Percentiles rank a stretch among this genome's conserved stretches.
phyloP scores from a whole-genome alignment of 306 rosid genomes.

The Delonix regia region DNA sequence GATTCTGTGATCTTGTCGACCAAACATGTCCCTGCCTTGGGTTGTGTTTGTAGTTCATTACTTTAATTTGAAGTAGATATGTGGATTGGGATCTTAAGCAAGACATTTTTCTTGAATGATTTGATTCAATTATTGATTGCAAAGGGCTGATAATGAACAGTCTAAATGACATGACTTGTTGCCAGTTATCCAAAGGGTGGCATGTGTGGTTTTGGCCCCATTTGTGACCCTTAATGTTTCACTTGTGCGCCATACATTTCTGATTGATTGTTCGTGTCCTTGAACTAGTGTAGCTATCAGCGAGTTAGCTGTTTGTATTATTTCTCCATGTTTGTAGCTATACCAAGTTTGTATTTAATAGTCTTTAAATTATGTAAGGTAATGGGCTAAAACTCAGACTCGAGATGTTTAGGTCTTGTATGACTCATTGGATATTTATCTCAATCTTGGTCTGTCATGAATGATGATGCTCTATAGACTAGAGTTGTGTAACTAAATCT shows the following conservation, averaged over 20 bases:
- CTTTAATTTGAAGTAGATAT: background rate
- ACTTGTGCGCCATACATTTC: slow-evolving; percentile 12
- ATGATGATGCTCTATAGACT: too few species aligned
- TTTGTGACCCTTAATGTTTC: background rate
- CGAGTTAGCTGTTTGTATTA: background rate
- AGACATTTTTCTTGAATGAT: background rate
- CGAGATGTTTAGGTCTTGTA: background rate
- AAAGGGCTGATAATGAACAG: slow-evolving; percentile 8
- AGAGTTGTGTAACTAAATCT: background rate
- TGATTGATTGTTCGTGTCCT: background rate
- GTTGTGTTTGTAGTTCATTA: slow-evolving; percentile 13
- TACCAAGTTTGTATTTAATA: background rate
- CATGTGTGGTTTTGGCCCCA: background rate
- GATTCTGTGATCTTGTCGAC: slow-evolving; percentile 1
- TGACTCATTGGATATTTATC: background rate
- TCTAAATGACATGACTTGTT: slow-evolving; percentile 10
- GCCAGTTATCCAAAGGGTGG: background rate
- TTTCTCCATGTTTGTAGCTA: background rate
- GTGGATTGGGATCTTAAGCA: background rate
- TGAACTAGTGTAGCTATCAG: background rate
- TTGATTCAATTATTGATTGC: slow-evolving; percentile 1
- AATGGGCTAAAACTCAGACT: background rate
- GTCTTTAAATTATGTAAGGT: background rate
- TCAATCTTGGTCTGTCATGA: background rate
- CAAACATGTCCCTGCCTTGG: background rate